Evolutionary conservation across 306 rosid species (phyloP), one percentile per base, ranked within the genome.

Genomic region (Prunus salicina): DNA sequence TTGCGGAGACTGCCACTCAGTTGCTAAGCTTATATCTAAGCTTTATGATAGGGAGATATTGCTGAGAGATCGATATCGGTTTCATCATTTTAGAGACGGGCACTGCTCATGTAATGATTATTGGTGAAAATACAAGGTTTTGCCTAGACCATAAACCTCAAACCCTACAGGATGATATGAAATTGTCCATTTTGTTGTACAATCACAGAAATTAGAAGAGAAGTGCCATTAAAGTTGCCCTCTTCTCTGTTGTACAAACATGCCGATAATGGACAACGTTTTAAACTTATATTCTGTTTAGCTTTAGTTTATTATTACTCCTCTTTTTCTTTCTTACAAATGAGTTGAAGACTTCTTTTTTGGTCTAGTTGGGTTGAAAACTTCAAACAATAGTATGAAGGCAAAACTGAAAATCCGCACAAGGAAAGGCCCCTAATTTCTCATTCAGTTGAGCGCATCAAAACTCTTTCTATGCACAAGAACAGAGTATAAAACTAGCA

Each of bases 11-110:
- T 89, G 88, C 24, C 90, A 90, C 47, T 73, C 84, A 25, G 86
- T 86, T 70, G 88, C 92, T 68, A 90, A 88, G 85, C 92, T 86
- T 49, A 30, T 86, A 77, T 90, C 90, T 10, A 79, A 71, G 67
- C 72, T 83, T 72, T 88, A 88, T 25, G 64, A 55, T 14, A 79
- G 89, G 79, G 90, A 88, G 51, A 88, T 90, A 69, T 57, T 86
- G 75, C 75, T 90, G 32, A 86, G 92, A 73, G 92, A 90, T 75
- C 69, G 90, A 75, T 88, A 90, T 67, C 84, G 90, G 67, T 90
- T 87, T 61, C 92, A 90, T 75, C 87, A 82, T 86, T 86, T 90
- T 62, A 84, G 83, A 79, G 85, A 76, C 9, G 86, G 95, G 61
- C 76, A 81, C 8, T 87, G 95, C 79, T 87, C 92, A 2, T 90